Base-by-base conservation (phyloP, 257 asterid species). In the Fraxinus anomala region DNA sequence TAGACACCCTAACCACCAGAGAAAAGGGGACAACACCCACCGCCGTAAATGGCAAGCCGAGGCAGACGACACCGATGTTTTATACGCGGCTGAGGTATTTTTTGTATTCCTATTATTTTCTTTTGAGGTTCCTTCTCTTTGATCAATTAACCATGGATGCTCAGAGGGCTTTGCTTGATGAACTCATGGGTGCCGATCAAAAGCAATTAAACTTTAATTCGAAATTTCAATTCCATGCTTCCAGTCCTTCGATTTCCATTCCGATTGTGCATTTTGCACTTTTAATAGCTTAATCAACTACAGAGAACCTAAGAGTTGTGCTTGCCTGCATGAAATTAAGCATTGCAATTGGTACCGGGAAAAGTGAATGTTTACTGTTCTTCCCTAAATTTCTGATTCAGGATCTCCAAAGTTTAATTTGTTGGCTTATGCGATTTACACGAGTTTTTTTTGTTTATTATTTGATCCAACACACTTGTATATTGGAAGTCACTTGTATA, bases 251-350 rank as follows among this genome's bases (percentile, higher is more conserved):
- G 80, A 19, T 12, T 70, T 68, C 63, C 63, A 51, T 51, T 40
- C 65, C 40, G 65, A 44, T 77, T 63, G 26, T 17, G 30, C 23
- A 54, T 67, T 36, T 72, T 24, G 34, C 36, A 16, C 16, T 72
- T 31, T 31, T 3, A 5, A 31, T 31, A 31, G 76, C 75, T 82
- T 54, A 74, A 67, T 82, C 76, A 30, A 65, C 49, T 69, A 68
- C 51, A 16, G 26, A 13, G 49, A 34, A 26, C 36, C 70, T 17
- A 39, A 10, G 36, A 26, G 36, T 77, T 81, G 69, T 74, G 28
- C 28, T 39, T 63, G 51, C 17, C 17, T 44, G 56, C 49, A 77
- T 76, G 44, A 56, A 33, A 51, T 23, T 19, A 72, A 73, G 72
- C 56, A 13, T 70, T 49, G 66, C 26, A 49, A 40, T 76, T 73